Evolutionary conservation across 768 basidiomycete species (phyloP).

Genomic region (Boletus bicolor): DNA sequence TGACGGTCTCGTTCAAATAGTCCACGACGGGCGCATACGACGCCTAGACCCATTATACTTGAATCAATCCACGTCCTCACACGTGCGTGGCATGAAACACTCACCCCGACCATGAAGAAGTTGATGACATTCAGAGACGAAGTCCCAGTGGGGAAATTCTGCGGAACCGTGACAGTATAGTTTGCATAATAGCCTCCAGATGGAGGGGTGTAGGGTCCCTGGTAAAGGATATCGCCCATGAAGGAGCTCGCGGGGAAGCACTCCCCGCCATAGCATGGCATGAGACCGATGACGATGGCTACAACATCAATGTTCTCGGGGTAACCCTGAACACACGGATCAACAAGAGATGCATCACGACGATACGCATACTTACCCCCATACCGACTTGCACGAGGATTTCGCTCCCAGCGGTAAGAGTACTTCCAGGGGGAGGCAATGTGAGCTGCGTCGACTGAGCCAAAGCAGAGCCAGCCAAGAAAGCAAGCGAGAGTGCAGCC

Average conservation of each 20-base stretch:
- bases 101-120: slow-evolving; percentile 40
- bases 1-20: slow-evolving; percentile 24
- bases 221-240: slow-evolving; percentile 34
- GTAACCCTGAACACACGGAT: slow-evolving; percentile 12
- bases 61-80: neutral
- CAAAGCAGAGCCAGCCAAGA: slow-evolving; percentile 10
- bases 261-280: slow-evolving; percentile 17
- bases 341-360: neutral
- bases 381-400: slow-evolving; percentile 18
- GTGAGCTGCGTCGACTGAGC: slow-evolving; percentile 15
- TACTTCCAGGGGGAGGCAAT: slow-evolving; percentile 7
- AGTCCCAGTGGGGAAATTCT: slow-evolving; percentile 21
- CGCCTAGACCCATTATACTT: slow-evolving; percentile 5
- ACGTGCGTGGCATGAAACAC: slow-evolving; percentile 8
- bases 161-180: slow-evolving; percentile 33
- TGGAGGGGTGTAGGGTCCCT: slow-evolving; percentile 32
- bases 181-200: slow-evolving; percentile 25
- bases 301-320: slow-evolving; percentile 26
- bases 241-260: slow-evolving; percentile 24
- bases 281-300: slow-evolving; percentile 33
- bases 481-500: slow-evolving; percentile 10
- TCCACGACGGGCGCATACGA: slow-evolving; percentile 11
- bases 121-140: slow-evolving; percentile 38
- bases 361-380: slow-evolving; percentile 8
- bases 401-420: slow-evolving; percentile 5